Percentiles rank a stretch among this genome's conserved stretches.
These are phyloP conservation scores for Starmerella etchellsii DNA, from an alignment of 805 yeast genomes.

Conservation along the genomic window DNA sequence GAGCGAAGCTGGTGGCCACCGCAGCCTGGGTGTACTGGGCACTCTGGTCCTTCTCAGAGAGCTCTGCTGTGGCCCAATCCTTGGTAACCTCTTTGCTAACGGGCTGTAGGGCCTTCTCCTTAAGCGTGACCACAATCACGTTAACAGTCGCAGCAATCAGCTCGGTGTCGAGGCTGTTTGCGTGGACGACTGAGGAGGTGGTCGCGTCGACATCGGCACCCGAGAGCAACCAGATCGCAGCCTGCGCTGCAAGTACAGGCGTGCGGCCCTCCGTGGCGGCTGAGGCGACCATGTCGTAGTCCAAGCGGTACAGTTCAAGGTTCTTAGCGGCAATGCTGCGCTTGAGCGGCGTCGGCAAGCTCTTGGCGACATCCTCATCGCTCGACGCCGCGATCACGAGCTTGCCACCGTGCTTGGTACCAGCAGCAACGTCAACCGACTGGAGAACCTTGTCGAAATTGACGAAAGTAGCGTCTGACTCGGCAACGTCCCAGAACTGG, in stretches of 20 bases:
- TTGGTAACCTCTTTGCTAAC: slow-evolving; percentile 29
- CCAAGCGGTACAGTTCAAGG: slow-evolving; percentile 44
- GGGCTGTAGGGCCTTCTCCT: slow-evolving; percentile 23
- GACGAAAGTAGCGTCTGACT: slow-evolving; percentile 53
- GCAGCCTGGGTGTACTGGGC: slow-evolving; percentile 7
- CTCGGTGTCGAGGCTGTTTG: slow-evolving; percentile 74
- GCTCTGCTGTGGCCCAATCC: slow-evolving; percentile 26
- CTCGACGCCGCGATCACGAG: slow-evolving; percentile 32
- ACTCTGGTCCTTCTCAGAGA: slow-evolving; percentile 11
- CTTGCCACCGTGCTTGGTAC: slow-evolving; percentile 44
- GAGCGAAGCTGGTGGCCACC: slow-evolving; percentile 18
- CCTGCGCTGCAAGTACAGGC: slow-evolving; percentile 58
- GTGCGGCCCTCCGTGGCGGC: slow-evolving; percentile 56
- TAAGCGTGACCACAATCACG: slow-evolving; percentile 25
- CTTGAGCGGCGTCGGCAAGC: slow-evolving; percentile 43
- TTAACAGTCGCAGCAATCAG: slow-evolving; percentile 45
- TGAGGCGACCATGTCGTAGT: slow-evolving; percentile 51
- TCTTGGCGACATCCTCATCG: slow-evolving; percentile 39
- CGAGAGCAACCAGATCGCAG: slow-evolving; percentile 65
- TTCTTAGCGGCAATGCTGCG: slow-evolving; percentile 40
- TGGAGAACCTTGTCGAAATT: slow-evolving; percentile 45
- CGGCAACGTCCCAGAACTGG: slow-evolving; percentile 32
- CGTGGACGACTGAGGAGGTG: slow-evolving; percentile 65
- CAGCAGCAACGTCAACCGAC: slow-evolving; percentile 48
- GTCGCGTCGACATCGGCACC: slow-evolving; percentile 52